phyloP scores from a whole-genome alignment of 2,329 filamentous ascomycete genomes.

The Diplodia corticola region DNA sequence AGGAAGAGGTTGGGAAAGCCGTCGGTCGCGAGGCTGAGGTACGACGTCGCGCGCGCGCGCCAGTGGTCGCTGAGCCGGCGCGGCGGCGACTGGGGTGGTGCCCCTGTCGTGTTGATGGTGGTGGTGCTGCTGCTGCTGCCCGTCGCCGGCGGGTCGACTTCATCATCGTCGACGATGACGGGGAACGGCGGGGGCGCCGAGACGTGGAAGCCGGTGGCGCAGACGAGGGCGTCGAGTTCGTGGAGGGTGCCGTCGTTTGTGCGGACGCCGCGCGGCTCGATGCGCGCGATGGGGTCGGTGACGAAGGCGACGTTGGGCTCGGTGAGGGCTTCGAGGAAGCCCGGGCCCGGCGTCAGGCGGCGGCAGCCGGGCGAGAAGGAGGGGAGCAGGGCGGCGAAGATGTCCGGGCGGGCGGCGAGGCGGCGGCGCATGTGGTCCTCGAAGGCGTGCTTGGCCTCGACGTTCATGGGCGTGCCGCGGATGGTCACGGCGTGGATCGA shows the following conservation, averaged over 20 bases:
- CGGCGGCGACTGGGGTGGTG: too few species aligned
- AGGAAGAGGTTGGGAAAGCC: conserved; percentile 44
- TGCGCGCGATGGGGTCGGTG: conserved; percentile 38
- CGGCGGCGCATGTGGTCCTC: conserved; percentile 44
- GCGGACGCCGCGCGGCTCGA: conserved; percentile 41
- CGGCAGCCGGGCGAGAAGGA: conserved; percentile 50
- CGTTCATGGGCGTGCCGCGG: conserved; percentile 41
- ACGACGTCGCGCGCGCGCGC: conserved; percentile 35
- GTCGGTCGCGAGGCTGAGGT: conserved; percentile 34
- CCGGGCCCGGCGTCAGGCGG: conserved; percentile 52
- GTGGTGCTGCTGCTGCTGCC: too few species aligned
- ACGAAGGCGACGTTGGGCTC: conserved; percentile 43
- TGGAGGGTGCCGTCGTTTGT: conserved; percentile 44
- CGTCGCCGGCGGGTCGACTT: background rate
- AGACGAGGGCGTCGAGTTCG: conserved; percentile 47
- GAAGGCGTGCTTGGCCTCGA: conserved; percentile 39
- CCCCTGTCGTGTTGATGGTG: too few species aligned
- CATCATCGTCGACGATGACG: conserved; percentile 25
- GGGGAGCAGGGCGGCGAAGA: conserved; percentile 45
- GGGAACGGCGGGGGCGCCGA: conserved; percentile 43
- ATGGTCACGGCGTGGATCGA: conserved; percentile 35
- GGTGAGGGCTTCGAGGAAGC: conserved; percentile 52
- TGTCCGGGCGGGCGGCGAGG: conserved; percentile 40
- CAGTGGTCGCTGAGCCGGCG: conserved; percentile 36
- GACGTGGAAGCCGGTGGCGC: conserved; percentile 48